Evolutionary conservation across 2,329 filamentous ascomycete species (phyloP), one percentile per base, ranked within the genome.

Genomic region (Fusarium torreyae): DNA sequence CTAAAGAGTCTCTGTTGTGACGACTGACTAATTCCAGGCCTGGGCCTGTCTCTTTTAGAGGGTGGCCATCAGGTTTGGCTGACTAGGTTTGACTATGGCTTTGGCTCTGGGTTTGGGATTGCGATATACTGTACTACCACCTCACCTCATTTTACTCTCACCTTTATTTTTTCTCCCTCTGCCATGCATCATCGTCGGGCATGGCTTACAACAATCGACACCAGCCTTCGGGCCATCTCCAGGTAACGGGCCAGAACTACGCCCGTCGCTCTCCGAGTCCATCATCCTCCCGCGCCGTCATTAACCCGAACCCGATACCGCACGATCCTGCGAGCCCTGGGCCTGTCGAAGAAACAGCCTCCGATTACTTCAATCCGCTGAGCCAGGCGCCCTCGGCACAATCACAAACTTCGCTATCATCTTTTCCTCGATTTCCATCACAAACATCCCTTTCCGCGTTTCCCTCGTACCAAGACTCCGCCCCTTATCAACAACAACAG

Each of bases 341-440:
- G 6, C 70, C 73, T 36, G 8, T 66, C 45, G 67, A 68, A 51
- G 74, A 75, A 17, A 61, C 70, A 26, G 68, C 60, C 36, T 42
- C 58, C 28, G 74, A 72, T 11, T 76, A 76, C 48, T 76, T 76
- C 15, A 70, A 73, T 38, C 52, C 72, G 24, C 52, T 74, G 39
- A 69, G 57, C 28, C 61, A 61, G n/a, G 62, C 57, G 17, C 66
- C 71, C 17, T 74, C 70, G 20, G 55, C 62, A 10, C 72, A 66
- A n/a, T 75, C 73, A 4, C 71, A 73, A n/a, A 38, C 69, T 18
- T 73, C 70, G 1, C 6, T 63, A 20, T 49, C 70, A 2, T 51
- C 64, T 2, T 62, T 69, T 3, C 69, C 65, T 7, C 62, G 54
- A 43, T 49, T 58, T 3, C 66, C 67, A 34, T 69, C 61, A 1